Base-by-base conservation (phyloP, 148 eudicot species). In the Mesembryanthemum crystallinum region DNA sequence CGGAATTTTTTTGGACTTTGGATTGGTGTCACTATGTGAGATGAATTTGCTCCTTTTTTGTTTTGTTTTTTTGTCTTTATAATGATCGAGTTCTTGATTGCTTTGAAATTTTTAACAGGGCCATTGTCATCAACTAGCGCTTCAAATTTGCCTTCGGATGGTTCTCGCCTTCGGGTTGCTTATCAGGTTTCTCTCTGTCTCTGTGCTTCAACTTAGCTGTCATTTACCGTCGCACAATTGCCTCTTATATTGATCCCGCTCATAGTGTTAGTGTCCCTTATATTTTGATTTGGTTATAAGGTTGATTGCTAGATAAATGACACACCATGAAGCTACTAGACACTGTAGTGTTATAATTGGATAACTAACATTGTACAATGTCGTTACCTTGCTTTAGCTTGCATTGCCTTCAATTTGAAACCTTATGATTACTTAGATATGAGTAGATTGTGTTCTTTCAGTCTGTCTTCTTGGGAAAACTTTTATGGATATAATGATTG, bases 131-230 rank as follows among this genome's bases (percentile, higher is more conserved):
- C 83, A 8, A 71, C 39, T 42, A 64, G 20, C 13, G 65, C 8
- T 63, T 25, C 28, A 24, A 67, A 33, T 0, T 72, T 62, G 35
- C 63, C 75, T 4, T 71, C 83, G 7, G 58, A 76, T 60, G 83
- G 83, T 39, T 29, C 79, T 58, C 72, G 76, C 43, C 71, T 80
- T 65, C 83, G 83, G 7, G 83, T 80, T 32, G 83, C 83, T 7
- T 80, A 76, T 39, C 83, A 80, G 83, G 83, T 80, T 12, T 13
- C 69, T 63, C 61, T 45, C n/a, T 61, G 21, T 33, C 30, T 43
- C 9, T 3, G 4, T n/a, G n/a, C n/a, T n/a, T n/a, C n/a, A n/a
- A n/a, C 15, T 33, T 33, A 47, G 8, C 52, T 47, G 14, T n/a
- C 52, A 52, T 52, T 52, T 20, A 17, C 3, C 3, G 57, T 17